Evolutionary conservation across 2,329 filamentous ascomycete species (phyloP).

Genomic region (Escovopsis sp.): DNA sequence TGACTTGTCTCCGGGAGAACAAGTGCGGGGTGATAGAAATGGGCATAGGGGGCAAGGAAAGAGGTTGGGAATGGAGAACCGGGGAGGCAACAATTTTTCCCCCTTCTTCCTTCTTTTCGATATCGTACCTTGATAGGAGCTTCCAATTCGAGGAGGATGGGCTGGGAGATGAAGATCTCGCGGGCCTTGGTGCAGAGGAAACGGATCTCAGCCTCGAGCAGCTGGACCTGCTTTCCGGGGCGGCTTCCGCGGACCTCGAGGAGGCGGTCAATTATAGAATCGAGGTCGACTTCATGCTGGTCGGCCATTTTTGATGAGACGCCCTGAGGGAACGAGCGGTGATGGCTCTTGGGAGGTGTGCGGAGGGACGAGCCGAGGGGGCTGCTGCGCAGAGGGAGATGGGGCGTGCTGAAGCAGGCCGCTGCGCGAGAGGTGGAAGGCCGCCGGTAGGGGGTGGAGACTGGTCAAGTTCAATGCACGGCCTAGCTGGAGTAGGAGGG

Average conservation of each 20-base stretch:
- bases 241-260: slow-evolving; percentile 95
- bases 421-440: slow-evolving; percentile 15
- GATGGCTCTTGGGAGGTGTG: slow-evolving; percentile 20
- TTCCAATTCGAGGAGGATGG: slow-evolving; percentile 91
- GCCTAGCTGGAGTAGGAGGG: slow-evolving; percentile 15
- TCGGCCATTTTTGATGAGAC: slow-evolving; percentile 37
- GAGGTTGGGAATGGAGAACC: no score
- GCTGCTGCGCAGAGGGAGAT: slow-evolving; percentile 11
- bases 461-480: slow-evolving; percentile 16
- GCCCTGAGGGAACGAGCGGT: slow-evolving; percentile 20
- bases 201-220: slow-evolving; percentile 90
- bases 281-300: slow-evolving; percentile 85
- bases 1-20: no score
- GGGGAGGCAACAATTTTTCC: no score
- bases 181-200: slow-evolving; percentile 96
- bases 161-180: slow-evolving; percentile 99
- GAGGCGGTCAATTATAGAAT: slow-evolving; percentile 97
- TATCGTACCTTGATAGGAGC: slow-evolving; percentile 91
- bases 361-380: slow-evolving; percentile 15
- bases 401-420: slow-evolving; percentile 13
- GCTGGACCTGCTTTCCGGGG: slow-evolving; percentile 95
- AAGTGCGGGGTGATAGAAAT: no score
- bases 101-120: no score
- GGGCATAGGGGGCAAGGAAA: no score
- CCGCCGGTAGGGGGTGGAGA: slow-evolving; percentile 15